Evolutionary conservation across 1,284 basidiomycete genomes (phyloP).

Genomic region (Cryptococcus sp.): DNA sequence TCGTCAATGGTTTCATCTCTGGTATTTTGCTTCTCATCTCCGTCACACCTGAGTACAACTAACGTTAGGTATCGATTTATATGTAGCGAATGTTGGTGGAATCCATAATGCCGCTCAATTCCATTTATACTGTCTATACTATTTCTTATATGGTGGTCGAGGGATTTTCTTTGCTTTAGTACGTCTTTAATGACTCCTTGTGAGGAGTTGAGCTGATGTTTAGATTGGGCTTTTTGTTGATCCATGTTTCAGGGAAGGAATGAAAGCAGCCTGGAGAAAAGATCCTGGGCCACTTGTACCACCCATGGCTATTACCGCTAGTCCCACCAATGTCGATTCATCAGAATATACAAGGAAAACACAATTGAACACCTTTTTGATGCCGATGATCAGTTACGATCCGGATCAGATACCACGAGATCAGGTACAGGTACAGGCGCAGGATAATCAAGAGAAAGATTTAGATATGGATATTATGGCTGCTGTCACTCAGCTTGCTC

Average conservation of each 20-base stretch:
- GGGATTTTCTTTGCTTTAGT: slow-evolving; percentile 22
- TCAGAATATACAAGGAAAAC: neutral
- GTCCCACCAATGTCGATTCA: neutral
- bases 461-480: neutral
- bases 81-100: slow-evolving; percentile 8
- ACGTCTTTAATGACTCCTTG: slow-evolving; percentile 2
- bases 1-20: slow-evolving; percentile 24
- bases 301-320: neutral
- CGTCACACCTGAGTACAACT: neutral
- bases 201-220: neutral
- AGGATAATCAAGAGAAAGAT: neutral
- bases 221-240: slow-evolving; percentile 19
- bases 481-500: neutral
- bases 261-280: neutral
- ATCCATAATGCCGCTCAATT: slow-evolving; percentile 2
- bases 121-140: slow-evolving; percentile 20
- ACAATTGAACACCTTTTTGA: neutral
- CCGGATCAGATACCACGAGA: neutral
- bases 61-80: slow-evolving; percentile 10
- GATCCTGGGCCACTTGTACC: neutral
- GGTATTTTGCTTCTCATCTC: slow-evolving; percentile 7
- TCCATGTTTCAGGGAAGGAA: slow-evolving; percentile 13
- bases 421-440: neutral
- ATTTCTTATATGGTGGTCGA: slow-evolving; percentile 23
- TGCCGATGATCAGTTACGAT: neutral